Conservation (phyloP, 805 yeast species). For the Candida maris region DNA sequence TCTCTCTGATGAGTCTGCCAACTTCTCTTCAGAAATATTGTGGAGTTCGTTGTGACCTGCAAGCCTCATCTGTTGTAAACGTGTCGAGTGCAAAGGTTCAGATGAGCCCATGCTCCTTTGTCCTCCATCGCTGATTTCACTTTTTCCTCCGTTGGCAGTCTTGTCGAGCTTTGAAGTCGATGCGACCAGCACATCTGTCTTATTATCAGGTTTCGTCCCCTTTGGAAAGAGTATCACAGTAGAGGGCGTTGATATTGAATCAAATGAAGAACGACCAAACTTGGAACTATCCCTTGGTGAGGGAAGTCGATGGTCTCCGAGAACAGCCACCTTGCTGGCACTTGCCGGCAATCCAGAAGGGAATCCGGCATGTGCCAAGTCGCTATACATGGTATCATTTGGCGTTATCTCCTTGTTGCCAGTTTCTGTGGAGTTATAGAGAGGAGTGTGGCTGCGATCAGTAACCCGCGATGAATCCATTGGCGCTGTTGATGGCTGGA, state of each 20-base stretch:
- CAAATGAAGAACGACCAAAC: constrained; percentile 10
- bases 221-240: constrained; percentile 51
- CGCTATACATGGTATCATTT: not conserved
- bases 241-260: constrained; percentile 23
- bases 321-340: constrained; percentile 24
- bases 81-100: too few relatives aligned
- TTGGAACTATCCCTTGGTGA: constrained; percentile 27
- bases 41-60: too few relatives aligned
- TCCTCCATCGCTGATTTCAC: too few relatives aligned
- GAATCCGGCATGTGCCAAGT: not conserved
- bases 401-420: constrained; percentile 2
- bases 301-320: constrained; percentile 29
- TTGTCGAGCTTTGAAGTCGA: too few relatives aligned
- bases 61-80: too few relatives aligned
- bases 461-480: constrained; percentile 9
- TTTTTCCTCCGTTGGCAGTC: too few relatives aligned
- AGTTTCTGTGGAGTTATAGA: not conserved
- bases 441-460: constrained; percentile 8
- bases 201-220: constrained; percentile 23
- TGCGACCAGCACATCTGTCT: constrained; percentile 19
- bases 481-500: too few relatives aligned
- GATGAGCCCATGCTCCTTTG: too few relatives aligned
- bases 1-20: too few relatives aligned
- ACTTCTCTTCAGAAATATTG: too few relatives aligned
- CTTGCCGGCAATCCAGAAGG: constrained; percentile 8